Evolutionary conservation across 768 basidiomycete genomes (phyloP).

Genomic region (Tulasnella sp.): DNA sequence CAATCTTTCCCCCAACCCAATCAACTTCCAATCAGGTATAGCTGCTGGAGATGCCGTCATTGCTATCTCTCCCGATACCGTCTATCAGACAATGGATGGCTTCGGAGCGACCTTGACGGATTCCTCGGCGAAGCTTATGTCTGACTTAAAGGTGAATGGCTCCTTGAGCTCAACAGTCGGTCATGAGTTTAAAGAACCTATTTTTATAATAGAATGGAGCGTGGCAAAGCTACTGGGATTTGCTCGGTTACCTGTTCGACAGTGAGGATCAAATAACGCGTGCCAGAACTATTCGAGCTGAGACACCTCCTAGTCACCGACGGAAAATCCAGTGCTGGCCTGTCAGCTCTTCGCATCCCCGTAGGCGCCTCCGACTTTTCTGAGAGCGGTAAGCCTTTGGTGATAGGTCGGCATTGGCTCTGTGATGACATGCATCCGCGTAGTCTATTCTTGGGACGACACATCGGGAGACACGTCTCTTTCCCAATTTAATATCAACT

Average conservation of each 20-base stretch:
- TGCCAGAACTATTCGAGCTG: neutral
- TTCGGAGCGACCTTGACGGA: constrained; percentile 29
- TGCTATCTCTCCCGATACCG: constrained; percentile 14
- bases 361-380: constrained; percentile 76
- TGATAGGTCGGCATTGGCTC: neutral
- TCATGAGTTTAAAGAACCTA: neutral
- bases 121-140: constrained; percentile 14
- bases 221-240: constrained; percentile 53
- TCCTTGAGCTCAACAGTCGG: no score
- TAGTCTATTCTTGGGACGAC: constrained; percentile 65
- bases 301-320: constrained; percentile 46
- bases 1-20: constrained; percentile 7
- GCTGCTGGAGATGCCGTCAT: constrained; percentile 25
- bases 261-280: constrained; percentile 34
- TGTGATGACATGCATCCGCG: neutral
- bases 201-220: constrained; percentile 45
- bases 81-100: constrained; percentile 29
- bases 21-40: constrained; percentile 22
- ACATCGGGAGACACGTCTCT: constrained; percentile 58
- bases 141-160: constrained; percentile 8
- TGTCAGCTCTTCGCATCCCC: constrained; percentile 55
- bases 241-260: constrained; percentile 59
- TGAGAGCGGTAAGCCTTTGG: constrained; percentile 41
- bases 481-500: constrained; percentile 53
- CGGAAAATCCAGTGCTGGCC: constrained; percentile 58